Evolutionary conservation across 306 rosid genomes (phyloP), one percentile per base, ranked within the genome.

Genomic region (Mimosa bimucronata): DNA sequence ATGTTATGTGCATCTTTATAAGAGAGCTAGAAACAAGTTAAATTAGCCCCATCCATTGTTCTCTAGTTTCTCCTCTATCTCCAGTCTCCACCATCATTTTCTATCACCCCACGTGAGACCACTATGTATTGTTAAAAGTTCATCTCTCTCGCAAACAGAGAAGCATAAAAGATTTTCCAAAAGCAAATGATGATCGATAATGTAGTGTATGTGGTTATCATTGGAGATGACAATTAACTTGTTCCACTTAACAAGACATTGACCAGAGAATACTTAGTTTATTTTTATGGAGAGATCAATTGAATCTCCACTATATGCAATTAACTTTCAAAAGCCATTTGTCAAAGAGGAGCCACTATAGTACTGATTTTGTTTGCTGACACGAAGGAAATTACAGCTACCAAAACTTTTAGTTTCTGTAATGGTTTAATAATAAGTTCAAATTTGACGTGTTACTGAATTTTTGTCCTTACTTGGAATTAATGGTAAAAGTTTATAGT

Each of bases 91-190:
- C 21, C 64, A 73, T 55, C 66, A n/a, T 19, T 73, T 48, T 73
- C 66, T 15, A 53, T 53, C 73, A 44, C 67, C 66, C 66, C 34
- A 37, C 26, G 67, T 55, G 78, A 37, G 50, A 58, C 67, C 78
- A 74, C 78, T 74, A 57, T 23, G 23, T n/a, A 14, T 74, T 74
- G 78, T 19, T 21, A 37, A 57, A 67, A 57, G 52, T 74, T 73
- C 77, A 52, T 52, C 34, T 60, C 18, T 3, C 64, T 19, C 26
- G 12, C 28, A 1, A n/a, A 3, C 16, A 42, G 3, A 26, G 30
- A 12, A 12, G 2, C 6, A 70, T 31, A 45, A 44, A 45, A 46
- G 11, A 16, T 53, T 52, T 73, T 73, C 46, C 31, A 50, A 73
- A 30, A 19, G 77, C 41, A 72, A 73, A 73, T 52, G 50, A 73